These are phyloP conservation scores for Stemphylium vesicarium DNA, from an alignment of 2,329 filamentous ascomycete species.

Conservation along the genomic window DNA sequence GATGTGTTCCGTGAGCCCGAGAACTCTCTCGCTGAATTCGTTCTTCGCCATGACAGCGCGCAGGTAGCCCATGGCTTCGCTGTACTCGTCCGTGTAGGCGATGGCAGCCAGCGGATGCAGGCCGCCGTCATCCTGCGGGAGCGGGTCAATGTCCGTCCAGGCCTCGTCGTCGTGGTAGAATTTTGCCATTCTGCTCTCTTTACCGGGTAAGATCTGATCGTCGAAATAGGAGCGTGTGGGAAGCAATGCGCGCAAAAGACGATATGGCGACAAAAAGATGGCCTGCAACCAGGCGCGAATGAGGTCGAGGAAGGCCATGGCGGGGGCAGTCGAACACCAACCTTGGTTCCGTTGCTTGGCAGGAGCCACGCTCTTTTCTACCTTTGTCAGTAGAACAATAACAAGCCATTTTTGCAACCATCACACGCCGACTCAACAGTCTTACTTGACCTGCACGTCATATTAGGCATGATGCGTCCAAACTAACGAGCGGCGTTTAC, in stretches of 20 bases:
- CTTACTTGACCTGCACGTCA: neutral
- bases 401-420: constrained; percentile 12
- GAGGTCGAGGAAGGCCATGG: constrained; percentile 22
- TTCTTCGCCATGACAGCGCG: constrained; percentile 90
- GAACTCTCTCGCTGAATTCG: constrained; percentile 78
- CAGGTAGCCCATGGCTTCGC: constrained; percentile 90
- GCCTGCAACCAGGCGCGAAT: constrained; percentile 22
- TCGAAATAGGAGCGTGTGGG: neutral
- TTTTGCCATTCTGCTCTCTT: constrained; percentile 29
- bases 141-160: constrained; percentile 85
- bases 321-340: constrained; percentile 13
- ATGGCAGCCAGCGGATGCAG: constrained; percentile 83
- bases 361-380: constrained; percentile 17
- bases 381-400: constrained; percentile 22
- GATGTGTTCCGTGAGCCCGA: constrained; percentile 85
- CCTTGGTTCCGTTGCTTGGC: constrained; percentile 21
- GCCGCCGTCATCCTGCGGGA: constrained; percentile 82
- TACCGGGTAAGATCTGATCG: neutral
- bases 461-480: neutral
- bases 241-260: constrained; percentile 15
- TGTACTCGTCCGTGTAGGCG: constrained; percentile 87
- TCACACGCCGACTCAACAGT: neutral
- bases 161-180: constrained; percentile 70
- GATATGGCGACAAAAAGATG: constrained; percentile 19
- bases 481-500: neutral